These are phyloP conservation scores for Somion occarium DNA, from an alignment of 1,284 basidiomycete genomes.

Conservation along the genomic window DNA sequence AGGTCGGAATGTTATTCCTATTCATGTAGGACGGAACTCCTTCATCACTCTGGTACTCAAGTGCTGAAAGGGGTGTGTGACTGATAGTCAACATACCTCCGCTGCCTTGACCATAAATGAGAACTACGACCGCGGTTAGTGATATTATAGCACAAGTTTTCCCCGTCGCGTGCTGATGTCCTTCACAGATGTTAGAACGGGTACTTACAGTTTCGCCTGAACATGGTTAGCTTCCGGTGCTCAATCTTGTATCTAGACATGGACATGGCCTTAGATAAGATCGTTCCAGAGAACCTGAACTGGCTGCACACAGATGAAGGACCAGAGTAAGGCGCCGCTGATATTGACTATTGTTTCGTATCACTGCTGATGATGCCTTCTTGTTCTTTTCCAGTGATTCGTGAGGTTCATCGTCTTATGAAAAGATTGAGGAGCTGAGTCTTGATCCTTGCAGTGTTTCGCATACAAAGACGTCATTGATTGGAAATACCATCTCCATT, in stretches of 20 bases:
- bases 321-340: slow-evolving; percentile 60
- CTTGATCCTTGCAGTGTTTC: slow-evolving; percentile 56
- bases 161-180: slow-evolving; percentile 1
- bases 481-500: slow-evolving; percentile 79
- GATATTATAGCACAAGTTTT: background rate
- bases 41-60: no score
- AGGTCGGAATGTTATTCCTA: slow-evolving; percentile 73
- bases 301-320: slow-evolving; percentile 93
- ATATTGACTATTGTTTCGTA: slow-evolving; percentile 2
- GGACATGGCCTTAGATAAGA: slow-evolving; percentile 82
- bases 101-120: slow-evolving; percentile 88
- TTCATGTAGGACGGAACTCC: slow-evolving; percentile 54
- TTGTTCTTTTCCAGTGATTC: slow-evolving; percentile 51
- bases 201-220: background rate
- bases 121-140: slow-evolving; percentile 69
- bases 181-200: background rate
- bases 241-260: slow-evolving; percentile 50
- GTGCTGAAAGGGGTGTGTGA: background rate
- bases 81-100: slow-evolving; percentile 80
- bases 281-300: slow-evolving; percentile 83
- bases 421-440: background rate
- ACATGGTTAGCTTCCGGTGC: background rate
- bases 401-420: slow-evolving; percentile 36
- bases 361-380: slow-evolving; percentile 7
- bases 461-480: slow-evolving; percentile 84